Evolutionary conservation across 305 asterid species (phyloP), one percentile per base, ranked within the genome.

Genomic region (Salvia sclarea): DNA sequence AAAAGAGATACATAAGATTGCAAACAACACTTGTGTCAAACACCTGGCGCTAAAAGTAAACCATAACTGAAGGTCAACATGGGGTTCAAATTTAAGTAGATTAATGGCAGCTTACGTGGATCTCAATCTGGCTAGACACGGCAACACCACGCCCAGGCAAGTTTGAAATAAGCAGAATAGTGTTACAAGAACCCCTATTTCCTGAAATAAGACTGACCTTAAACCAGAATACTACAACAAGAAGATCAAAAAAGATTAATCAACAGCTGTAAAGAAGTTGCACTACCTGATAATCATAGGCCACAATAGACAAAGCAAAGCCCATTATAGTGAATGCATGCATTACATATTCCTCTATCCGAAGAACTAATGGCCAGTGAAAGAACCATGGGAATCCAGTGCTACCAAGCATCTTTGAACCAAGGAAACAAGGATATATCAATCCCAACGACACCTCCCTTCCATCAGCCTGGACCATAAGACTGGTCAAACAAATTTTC

Each of bases 401-500:
- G 85, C 96, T 85, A 64, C 98, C 97, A 21, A 93, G 91, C 96
- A 93, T 91, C 83, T 83, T 93, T 1, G 95, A 87, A 55, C 96
- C 96, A 82, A 91, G 76, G 54, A 90, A 73, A 80, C 92, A 93
- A 37, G 97, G 97, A 84, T 88, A 91, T 70, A 93, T 74, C 84
- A 93, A 73, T 24, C 97, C 98, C 71, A 88, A 70, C 5, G 82
- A 73, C 35, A 86, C 86, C 71, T 83, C 92, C 80, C 98, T 84
- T 70, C 98, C 98, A 78, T 93, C 98, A 43, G 96, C 97, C 98
- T 93, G 78, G 56, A 84, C 41, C 66, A 79, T 35, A 45, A 70
- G n/a, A 77, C 17, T 75, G 55, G 71, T 59, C 62, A 69, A 76
- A 48, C 48, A 53, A 68, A 67, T 49, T 55, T 57, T 16, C 41